These are phyloP conservation scores for Tagetes patula DNA, from an alignment of 129 eudicot genomes.

Conservation along the genomic window DNA sequence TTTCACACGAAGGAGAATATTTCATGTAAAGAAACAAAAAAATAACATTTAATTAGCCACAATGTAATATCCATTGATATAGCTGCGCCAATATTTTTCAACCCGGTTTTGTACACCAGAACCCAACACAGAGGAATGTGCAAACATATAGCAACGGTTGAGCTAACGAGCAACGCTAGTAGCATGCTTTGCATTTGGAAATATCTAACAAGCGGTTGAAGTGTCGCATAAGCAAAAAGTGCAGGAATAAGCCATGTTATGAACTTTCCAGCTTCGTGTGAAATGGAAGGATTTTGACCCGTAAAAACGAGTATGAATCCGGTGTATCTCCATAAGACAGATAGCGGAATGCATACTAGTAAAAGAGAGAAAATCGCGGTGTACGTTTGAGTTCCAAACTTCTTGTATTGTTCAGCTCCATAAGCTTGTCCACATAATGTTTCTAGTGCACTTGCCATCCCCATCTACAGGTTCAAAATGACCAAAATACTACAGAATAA, in stretches of 20 bases:
- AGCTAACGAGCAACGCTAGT: constrained; percentile 58
- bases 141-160: constrained; percentile 42
- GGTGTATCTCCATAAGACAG: constrained; percentile 55
- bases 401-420: constrained; percentile 74
- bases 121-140: constrained; percentile 66
- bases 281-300: constrained; percentile 76
- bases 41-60: constrained; percentile 61
- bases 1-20: constrained; percentile 51
- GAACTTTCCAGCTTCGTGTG: constrained; percentile 71
- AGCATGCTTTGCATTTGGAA: constrained; percentile 73
- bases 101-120: constrained; percentile 57
- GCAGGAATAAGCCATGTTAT: constrained; percentile 61
- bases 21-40: constrained; percentile 56
- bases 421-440: constrained; percentile 79
- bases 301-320: constrained; percentile 41
- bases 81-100: constrained; percentile 63
- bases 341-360: constrained; percentile 64
- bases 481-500: neutral
- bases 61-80: constrained; percentile 52
- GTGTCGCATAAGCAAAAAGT: constrained; percentile 57
- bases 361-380: constrained; percentile 61
- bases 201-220: constrained; percentile 72
- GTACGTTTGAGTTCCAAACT: constrained; percentile 70
- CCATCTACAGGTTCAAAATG: constrained; percentile 47
- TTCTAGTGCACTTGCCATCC: constrained; percentile 79